Evolutionary conservation across 2,329 filamentous ascomycete genomes (phyloP).

Genomic region (Aspergillus sp.): DNA sequence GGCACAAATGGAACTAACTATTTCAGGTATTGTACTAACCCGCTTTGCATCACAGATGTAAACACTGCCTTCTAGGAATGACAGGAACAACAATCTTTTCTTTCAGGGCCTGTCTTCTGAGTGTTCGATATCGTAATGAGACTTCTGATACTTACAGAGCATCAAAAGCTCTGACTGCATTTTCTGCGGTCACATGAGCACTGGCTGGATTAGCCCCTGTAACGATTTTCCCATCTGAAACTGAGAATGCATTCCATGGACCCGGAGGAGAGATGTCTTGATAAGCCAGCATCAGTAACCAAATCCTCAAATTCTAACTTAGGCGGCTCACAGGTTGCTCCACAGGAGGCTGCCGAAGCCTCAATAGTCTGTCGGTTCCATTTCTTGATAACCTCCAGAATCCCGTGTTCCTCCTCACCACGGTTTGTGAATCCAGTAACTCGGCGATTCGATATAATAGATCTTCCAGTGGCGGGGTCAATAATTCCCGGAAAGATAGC

Average conservation of each 20-base stretch:
- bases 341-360: conserved; percentile 24
- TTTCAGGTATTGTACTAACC: background rate
- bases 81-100: background rate
- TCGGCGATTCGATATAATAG: conserved; percentile 33
- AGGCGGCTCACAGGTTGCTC: conserved; percentile 28
- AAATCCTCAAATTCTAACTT: background rate
- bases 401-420: conserved; percentile 34
- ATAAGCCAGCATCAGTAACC: background rate
- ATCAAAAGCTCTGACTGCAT: conserved; percentile 27
- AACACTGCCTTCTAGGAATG: background rate
- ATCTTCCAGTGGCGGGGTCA: conserved; percentile 27
- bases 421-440: conserved; percentile 40
- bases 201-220: conserved; percentile 36
- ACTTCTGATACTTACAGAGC: conserved; percentile 4
- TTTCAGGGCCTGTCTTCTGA: background rate
- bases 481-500: conserved; percentile 38
- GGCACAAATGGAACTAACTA: too few species aligned
- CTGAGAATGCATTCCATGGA: conserved; percentile 19
- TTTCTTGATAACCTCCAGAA: conserved; percentile 32
- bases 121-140: background rate
- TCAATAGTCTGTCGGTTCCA: conserved; percentile 34
- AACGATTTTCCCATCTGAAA: conserved; percentile 33
- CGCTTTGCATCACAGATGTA: background rate
- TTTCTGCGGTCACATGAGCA: conserved; percentile 31
- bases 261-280: conserved; percentile 4